Evolutionary conservation across 441 rosid genomes (phyloP), one percentile per base, ranked within the genome.

Genomic region (Dalechampia spathulata): DNA sequence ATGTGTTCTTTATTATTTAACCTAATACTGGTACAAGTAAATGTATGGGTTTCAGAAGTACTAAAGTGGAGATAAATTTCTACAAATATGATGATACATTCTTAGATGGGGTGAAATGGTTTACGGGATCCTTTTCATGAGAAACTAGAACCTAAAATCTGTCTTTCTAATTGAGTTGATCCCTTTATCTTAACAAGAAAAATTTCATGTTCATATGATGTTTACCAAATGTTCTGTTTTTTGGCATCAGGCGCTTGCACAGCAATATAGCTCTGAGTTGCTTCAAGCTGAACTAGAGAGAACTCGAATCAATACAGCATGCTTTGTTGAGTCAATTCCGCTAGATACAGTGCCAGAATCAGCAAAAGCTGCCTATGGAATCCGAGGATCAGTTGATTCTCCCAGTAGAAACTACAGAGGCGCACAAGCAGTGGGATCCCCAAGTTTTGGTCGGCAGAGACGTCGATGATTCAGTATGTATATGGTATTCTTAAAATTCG

Each of bases 251-350:
- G 95, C 95, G 51, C 77, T 89, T 41, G 92, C 95, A 7, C 90
- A 92, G 72, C 99, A 89, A 64, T 80, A 71, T 52, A 78, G 89
- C 64, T 61, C 84, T 0, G 99, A 89, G 61, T 70, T 92, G 59
- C 87, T 92, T 48, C 96, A 85, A 70, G 21, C 73, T 34, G 99
- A 92, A 73, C 75, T 92, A 6, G 97, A 89, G 77, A 89, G 96
- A 64, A 89, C 99, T 42, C 92, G 95, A 28, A 67, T 89, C 36
- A 92, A 92, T 68, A 78, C 92, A 6, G 97, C 97, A 60, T 92
- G 99, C 71, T 92, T 92, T 48, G 76, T 72, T 3, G 95, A 85
- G 71, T 78, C 97, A 0, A 72, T 78, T 17, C 76, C 90, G 12
- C 48, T 83, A 67, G 94, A 89, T 52, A 55, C 85, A 0, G 83